Conservation (phyloP, 2,329 filamentous ascomycete genomes). For the Aspergillus spinulosporus region DNA sequence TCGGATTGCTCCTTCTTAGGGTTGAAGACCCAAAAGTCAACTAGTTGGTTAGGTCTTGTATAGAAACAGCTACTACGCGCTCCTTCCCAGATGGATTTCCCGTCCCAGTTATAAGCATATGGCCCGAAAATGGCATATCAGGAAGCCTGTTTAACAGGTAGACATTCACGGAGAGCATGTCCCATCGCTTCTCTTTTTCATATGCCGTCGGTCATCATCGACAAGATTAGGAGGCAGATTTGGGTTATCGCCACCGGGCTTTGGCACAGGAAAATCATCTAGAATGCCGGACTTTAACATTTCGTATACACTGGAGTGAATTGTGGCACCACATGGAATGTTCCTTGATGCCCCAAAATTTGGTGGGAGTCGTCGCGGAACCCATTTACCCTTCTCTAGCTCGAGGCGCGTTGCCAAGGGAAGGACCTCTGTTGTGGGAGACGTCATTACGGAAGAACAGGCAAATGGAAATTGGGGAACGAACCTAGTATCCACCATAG, state of each 20-base stretch:
- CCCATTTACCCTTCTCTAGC: constrained; percentile 38
- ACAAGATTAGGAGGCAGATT: constrained; percentile 12
- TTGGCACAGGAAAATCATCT: constrained; percentile 17
- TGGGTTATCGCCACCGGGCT: constrained; percentile 17
- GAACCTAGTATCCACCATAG: constrained; percentile 39
- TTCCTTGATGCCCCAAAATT: constrained; percentile 37
- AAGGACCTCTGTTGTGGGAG: constrained; percentile 31
- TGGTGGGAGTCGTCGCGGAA: constrained; percentile 36
- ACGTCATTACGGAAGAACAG: not conserved
- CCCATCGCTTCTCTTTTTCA: not conserved
- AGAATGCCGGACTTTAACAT: constrained; percentile 28
- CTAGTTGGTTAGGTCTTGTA: not conserved
- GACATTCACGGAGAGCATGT: not conserved
- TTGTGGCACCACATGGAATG: constrained; percentile 31
- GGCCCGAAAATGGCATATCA: too few species aligned
- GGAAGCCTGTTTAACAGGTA: too few species aligned
- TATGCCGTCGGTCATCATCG: constrained; percentile 1
- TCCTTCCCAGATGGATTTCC: too few species aligned
- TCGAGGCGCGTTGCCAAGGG: constrained; percentile 40
- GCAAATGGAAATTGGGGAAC: constrained; percentile 4
- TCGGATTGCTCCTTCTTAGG: too few species aligned
- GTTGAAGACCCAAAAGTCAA: too few species aligned
- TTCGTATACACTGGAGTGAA: constrained; percentile 34
- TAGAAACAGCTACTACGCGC: not conserved
- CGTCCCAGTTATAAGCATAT: too few species aligned